Percentiles rank a stretch among this genome's conserved stretches.
Evolutionary conservation across 2,329 filamentous ascomycete genomes (phyloP).

Genomic region (Thyridium curvatum): DNA sequence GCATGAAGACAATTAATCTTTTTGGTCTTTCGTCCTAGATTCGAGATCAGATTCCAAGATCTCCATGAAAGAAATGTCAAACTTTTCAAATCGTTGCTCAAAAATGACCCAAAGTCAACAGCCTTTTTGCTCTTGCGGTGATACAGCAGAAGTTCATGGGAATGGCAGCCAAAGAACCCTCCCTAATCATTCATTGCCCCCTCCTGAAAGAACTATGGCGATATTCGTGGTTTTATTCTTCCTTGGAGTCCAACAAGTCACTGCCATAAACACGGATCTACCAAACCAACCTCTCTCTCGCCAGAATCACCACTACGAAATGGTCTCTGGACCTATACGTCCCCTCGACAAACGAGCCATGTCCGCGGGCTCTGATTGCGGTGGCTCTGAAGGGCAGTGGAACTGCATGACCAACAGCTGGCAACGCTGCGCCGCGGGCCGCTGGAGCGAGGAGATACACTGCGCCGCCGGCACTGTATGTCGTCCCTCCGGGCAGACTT

Average conservation of each 20-base stretch:
- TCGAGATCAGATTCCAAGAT: too few relatives aligned
- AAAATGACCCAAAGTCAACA: too few relatives aligned
- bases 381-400: conserved; percentile 42
- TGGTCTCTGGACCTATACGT: too few relatives aligned
- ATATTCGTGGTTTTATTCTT: too few relatives aligned
- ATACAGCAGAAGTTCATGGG: neutral
- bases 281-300: too few relatives aligned
- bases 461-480: conserved; percentile 40
- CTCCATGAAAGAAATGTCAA: too few relatives aligned
- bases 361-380: conserved; percentile 29
- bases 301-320: neutral
- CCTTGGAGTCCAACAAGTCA: too few relatives aligned
- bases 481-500: conserved; percentile 31
- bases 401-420: conserved; percentile 44
- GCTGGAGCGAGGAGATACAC: conserved; percentile 37
- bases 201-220: too few relatives aligned
- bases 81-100: too few relatives aligned
- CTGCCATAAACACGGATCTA: too few relatives aligned
- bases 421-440: conserved; percentile 42
- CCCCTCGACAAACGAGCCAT: conserved; percentile 1
- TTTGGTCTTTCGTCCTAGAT: neutral
- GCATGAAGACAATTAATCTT: neutral
- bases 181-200: neutral
- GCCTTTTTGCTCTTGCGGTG: neutral
- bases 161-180: neutral